Conservation (phyloP, 192 early-diverging fungal genomes). For the Linnemannia exigua region DNA sequence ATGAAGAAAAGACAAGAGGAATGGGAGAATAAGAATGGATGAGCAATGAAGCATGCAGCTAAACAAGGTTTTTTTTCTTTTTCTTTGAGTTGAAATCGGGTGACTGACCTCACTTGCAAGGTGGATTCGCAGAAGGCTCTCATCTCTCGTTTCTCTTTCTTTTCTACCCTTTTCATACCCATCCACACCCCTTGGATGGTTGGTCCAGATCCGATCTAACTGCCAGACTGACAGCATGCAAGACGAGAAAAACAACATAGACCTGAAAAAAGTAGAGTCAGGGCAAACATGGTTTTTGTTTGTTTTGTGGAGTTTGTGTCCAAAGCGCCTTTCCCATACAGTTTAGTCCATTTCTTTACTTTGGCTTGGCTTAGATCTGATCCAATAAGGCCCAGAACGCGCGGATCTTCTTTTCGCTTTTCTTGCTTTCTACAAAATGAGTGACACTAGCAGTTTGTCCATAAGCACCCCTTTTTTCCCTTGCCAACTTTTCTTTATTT, state of each 20-base stretch:
- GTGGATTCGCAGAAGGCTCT: background rate
- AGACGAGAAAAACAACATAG: background rate
- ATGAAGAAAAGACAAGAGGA: background rate
- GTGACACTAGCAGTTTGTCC: background rate
- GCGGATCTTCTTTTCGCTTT: background rate
- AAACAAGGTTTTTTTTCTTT: background rate
- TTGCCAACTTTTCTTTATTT: background rate
- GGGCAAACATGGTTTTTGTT: background rate
- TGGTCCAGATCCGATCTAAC: background rate
- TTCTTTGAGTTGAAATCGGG: background rate
- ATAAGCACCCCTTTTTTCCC: background rate
- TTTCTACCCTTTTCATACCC: background rate
- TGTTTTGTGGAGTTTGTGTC: background rate
- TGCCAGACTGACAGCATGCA: background rate
- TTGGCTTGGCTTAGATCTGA: no score
- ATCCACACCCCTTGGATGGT: background rate
- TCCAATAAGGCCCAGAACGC: conserved; percentile 9
- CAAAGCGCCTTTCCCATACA: background rate
- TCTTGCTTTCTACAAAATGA: background rate
- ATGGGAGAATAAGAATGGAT: background rate
- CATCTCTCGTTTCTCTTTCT: background rate
- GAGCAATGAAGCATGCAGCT: background rate
- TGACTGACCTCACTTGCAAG: background rate
- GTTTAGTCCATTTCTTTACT: background rate
- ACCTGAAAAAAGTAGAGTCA: background rate